Conservation (phyloP, 2,329 filamentous ascomycete species). For the Aspergillus sp. region DNA sequence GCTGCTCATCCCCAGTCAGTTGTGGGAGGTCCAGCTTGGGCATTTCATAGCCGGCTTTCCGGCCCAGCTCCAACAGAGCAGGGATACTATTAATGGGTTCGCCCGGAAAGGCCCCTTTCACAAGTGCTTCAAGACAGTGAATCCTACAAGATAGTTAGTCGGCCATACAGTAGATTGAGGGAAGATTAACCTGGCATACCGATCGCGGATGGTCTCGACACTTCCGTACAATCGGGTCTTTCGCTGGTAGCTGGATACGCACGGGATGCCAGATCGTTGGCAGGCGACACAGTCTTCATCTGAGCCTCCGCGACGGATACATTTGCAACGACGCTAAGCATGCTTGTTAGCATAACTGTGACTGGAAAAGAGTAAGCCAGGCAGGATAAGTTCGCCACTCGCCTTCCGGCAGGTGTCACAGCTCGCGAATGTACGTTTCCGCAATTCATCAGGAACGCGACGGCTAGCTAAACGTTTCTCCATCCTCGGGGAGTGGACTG, state of each 20-base stretch:
- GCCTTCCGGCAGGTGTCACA: background rate
- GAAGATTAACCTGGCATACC: background rate
- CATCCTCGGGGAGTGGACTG: background rate
- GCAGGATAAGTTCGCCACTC: background rate
- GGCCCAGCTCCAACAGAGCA: background rate
- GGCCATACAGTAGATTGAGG: background rate
- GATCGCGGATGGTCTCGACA: background rate
- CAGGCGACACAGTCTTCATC: background rate
- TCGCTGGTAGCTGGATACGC: background rate
- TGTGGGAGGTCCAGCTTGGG: background rate
- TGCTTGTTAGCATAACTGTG: background rate
- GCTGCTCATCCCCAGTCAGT: too few relatives aligned
- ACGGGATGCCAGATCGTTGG: background rate
- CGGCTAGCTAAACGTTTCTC: background rate
- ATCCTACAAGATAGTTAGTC: background rate
- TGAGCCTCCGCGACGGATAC: background rate
- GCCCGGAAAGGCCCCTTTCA: background rate
- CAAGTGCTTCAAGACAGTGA: background rate
- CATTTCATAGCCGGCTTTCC: background rate
- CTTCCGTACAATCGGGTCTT: background rate
- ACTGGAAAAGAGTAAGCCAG: too few relatives aligned
- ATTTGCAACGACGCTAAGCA: background rate
- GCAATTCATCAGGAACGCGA: background rate
- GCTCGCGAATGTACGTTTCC: background rate
- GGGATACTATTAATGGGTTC: background rate